These are phyloP conservation scores for Chionographis japonica DNA, from an alignment of 106 monocot species.

Conservation along the genomic window DNA sequence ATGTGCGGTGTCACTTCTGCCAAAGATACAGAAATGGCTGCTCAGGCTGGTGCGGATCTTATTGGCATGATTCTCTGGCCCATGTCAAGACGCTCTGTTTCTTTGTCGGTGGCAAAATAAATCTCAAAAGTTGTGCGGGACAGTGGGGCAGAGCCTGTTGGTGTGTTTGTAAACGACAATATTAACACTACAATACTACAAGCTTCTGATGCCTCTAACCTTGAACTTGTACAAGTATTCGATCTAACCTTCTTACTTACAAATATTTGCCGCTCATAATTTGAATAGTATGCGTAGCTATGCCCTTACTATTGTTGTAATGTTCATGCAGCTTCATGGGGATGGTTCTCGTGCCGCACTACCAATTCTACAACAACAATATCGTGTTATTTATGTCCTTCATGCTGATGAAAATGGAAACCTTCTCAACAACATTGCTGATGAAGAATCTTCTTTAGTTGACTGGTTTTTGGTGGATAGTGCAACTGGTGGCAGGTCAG, in stretches of 20 bases:
- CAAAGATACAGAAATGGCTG: constrained; percentile 7
- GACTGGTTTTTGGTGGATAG: constrained; percentile 29
- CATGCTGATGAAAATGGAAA: not conserved
- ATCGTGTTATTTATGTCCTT: constrained; percentile 34
- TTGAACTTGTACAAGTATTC: constrained; percentile 36
- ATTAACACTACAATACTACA: constrained; percentile 22
- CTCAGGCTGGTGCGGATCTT: constrained; percentile 30
- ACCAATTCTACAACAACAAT: constrained; percentile 12
- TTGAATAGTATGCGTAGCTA: no score
- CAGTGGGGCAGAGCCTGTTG: constrained; percentile 40
- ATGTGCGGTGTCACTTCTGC: constrained; percentile 32
- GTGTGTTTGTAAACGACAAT: constrained; percentile 42
- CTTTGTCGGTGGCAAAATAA: constrained; percentile 27
- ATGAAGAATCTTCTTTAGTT: no score
- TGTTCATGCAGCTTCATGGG: constrained; percentile 36
- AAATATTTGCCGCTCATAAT: no score
- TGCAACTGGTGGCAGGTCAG: constrained; percentile 43
- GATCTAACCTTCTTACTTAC: no score
- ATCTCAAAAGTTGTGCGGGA: constrained; percentile 30
- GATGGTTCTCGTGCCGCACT: constrained; percentile 31
- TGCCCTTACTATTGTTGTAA: no score
- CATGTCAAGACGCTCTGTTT: constrained; percentile 35
- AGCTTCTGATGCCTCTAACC: constrained; percentile 11
- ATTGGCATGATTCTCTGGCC: constrained; percentile 52
- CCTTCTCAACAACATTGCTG: no score